Conservation (phyloP, 257 asterid genomes). For the Cynanchum wilfordii region DNA sequence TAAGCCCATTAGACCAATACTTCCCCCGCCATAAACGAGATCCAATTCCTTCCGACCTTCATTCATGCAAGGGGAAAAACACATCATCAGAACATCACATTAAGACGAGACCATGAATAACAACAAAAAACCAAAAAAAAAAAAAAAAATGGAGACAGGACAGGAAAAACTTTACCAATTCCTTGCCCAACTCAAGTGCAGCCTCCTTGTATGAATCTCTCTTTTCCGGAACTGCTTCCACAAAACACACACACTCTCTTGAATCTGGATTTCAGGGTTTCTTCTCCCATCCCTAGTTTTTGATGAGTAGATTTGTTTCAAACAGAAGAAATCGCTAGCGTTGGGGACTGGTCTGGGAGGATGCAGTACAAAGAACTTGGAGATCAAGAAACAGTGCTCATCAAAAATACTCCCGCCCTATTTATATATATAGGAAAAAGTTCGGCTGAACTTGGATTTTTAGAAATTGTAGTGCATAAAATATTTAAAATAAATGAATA, state of each 20-base stretch:
- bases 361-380: conserved; percentile 3
- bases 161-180: conserved; percentile 36
- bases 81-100: background rate
- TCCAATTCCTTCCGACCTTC: conserved; percentile 57
- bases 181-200: conserved; percentile 57
- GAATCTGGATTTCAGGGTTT: conserved; percentile 40
- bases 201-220: conserved; percentile 60
- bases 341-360: background rate
- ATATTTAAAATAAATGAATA: too few relatives aligned
- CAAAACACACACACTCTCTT: conserved; percentile 61
- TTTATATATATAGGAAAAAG: background rate
- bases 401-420: background rate
- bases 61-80: conserved; percentile 28
- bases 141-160: background rate
- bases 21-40: conserved; percentile 80
- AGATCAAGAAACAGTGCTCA: background rate
- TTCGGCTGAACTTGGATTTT: too few relatives aligned
- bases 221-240: conserved; percentile 72
- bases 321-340: background rate
- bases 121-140: background rate
- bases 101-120: too few relatives aligned
- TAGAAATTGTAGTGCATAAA: too few relatives aligned
- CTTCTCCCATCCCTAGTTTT: conserved; percentile 16
- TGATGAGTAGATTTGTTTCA: background rate
- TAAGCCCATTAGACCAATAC: conserved; percentile 71